Evolutionary conservation across 371 early-diverging fungal genomes (phyloP), one percentile per base, ranked within the genome.

Genomic region (Mucor lusitanicus): DNA sequence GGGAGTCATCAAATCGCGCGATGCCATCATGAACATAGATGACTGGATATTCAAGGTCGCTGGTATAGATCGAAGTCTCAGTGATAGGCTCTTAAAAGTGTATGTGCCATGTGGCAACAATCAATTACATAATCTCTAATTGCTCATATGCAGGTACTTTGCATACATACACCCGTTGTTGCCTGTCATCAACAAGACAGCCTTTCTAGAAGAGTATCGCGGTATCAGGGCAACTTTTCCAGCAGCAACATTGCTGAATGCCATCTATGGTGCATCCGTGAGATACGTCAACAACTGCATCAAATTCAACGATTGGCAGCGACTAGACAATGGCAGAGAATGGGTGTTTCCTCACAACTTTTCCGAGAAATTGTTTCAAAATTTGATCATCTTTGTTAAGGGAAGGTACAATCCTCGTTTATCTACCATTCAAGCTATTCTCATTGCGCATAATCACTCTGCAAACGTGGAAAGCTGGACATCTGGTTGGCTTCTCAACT

Each of bases 401-500:
- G 42, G 39, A 46, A 66, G 21, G 27, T 71, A 62, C 21, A 11
- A 17, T 1, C 78, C 78, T 3, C 71, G 71, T 11, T 46, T 79
- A 15, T 67, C 75, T 6, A 70, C 70, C 17, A 65, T 79, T 0
- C 82, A 82, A 59, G 73, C 82, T 1, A 68, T 69, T 35, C 63
- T 80, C 17, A 61, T 82, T 9, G 68, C 69, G 0, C 76, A 80
- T 9, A 78, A 78, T 48, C 77, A 73, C 40, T 65, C 74, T 59
- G 72, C 68, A 3, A 71, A 68, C 46, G 40, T 78, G 15, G 75
- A 78, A 23, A 67, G 42, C 19, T 71, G 59, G 63, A 63, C 33
- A 6, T 42, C 54, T 23, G 53, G 73, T 15, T 78, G 78, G 75
- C 58, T 82, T 28, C 42, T 77, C 8, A 73, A 71, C 42, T 78